Conservation (phyloP, 768 basidiomycete genomes). For the Russula sp. region DNA sequence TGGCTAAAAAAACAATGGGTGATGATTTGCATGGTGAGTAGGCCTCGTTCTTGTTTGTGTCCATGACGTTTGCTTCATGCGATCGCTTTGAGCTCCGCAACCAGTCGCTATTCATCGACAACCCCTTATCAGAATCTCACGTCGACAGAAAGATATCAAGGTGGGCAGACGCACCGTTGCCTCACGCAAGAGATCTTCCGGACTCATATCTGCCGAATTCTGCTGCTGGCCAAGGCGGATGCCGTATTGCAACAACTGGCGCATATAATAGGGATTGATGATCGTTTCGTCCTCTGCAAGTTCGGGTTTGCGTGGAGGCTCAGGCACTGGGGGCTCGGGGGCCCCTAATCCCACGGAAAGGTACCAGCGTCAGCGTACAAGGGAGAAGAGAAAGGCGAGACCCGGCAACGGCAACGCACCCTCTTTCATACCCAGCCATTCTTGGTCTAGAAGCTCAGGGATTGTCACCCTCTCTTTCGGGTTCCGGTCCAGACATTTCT, state of each 20-base stretch:
- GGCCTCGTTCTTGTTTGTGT: background rate
- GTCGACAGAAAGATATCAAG: background rate
- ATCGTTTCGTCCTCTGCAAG: slow-evolving; percentile 54
- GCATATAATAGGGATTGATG: slow-evolving; percentile 78
- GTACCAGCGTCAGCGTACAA: slow-evolving; percentile 6
- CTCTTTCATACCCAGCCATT: slow-evolving; percentile 67
- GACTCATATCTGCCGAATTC: slow-evolving; percentile 14
- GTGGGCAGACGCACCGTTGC: slow-evolving; percentile 3
- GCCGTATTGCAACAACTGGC: slow-evolving; percentile 64
- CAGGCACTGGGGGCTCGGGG: slow-evolving; percentile 26
- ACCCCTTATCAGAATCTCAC: background rate
- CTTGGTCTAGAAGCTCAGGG: slow-evolving; percentile 75
- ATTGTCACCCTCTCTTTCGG: slow-evolving; percentile 86
- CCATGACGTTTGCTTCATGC: too few relatives aligned
- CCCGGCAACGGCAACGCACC: slow-evolving; percentile 37
- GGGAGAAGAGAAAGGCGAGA: background rate
- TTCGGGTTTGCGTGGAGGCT: slow-evolving; percentile 32
- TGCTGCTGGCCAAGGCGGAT: slow-evolving; percentile 49
- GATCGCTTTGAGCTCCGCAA: slow-evolving; percentile 22
- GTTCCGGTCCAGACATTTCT: slow-evolving; percentile 69
- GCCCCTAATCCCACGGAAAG: slow-evolving; percentile 21
- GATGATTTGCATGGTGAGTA: background rate
- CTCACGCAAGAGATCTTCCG: slow-evolving; percentile 39
- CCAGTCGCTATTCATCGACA: slow-evolving; percentile 15
- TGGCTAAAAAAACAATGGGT: slow-evolving; percentile 21